Percentiles rank a stretch among this genome's conserved stretches.
Evolutionary conservation across 2,329 filamentous ascomycete species (phyloP).

Genomic region (Rutstroemia sp.): DNA sequence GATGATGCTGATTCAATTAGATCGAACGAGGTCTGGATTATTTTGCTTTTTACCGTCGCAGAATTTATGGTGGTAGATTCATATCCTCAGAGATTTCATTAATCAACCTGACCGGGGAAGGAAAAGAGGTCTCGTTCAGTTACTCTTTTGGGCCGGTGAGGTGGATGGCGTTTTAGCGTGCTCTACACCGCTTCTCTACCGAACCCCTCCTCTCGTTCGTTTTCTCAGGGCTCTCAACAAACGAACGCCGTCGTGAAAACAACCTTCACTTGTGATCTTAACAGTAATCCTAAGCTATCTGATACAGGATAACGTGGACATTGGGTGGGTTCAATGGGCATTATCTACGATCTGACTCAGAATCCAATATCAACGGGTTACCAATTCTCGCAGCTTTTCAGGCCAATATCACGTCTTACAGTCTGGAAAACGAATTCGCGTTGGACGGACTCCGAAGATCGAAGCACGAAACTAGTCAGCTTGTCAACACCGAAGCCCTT

Average conservation of each 20-base stretch:
- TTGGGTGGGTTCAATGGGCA: too few species aligned
- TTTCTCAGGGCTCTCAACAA: background rate
- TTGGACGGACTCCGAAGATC: background rate
- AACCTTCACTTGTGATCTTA: background rate
- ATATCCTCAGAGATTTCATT: background rate
- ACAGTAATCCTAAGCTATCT: background rate
- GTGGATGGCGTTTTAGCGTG: slow-evolving; percentile 17
- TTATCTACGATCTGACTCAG: too few species aligned
- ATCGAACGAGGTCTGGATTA: background rate
- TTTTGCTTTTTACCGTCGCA: too few species aligned
- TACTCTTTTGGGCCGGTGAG: slow-evolving; percentile 8
- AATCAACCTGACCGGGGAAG: background rate
- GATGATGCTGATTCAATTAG: background rate
- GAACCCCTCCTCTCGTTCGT: slow-evolving; percentile 9
- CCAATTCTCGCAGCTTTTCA: too few species aligned
- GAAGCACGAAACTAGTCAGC: slow-evolving; percentile 7
- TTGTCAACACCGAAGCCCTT: background rate
- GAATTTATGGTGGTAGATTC: background rate
- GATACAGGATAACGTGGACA: background rate
- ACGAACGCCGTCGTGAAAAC: background rate
- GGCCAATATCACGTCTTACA: too few species aligned
- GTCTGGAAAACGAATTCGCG: too few species aligned
- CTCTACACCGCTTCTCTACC: slow-evolving; percentile 22
- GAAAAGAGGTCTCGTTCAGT: slow-evolving; percentile 1
- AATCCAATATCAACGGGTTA: too few species aligned